These are phyloP conservation scores for Solanum chacoense DNA, from an alignment of 305 asterid genomes.

Conservation along the genomic window DNA sequence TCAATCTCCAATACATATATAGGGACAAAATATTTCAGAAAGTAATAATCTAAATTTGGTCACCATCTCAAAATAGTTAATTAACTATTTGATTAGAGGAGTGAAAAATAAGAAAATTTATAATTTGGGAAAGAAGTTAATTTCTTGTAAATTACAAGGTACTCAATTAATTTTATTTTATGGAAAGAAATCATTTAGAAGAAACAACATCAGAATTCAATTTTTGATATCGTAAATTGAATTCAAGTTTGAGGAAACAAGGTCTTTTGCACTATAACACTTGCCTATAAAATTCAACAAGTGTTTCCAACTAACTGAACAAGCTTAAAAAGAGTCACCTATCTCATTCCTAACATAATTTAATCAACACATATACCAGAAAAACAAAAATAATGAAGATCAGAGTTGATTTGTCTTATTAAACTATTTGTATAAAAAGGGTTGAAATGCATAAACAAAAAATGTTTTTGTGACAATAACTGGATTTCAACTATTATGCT, in stretches of 20 bases:
- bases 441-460: background rate
- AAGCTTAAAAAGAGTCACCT: background rate
- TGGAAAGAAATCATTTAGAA: no score
- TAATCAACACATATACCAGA: background rate
- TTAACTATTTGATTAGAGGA: background rate
- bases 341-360: background rate
- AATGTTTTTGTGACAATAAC: background rate
- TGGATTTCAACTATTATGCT: background rate
- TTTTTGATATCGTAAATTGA: background rate
- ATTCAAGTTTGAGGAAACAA: background rate
- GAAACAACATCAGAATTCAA: background rate
- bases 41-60: background rate
- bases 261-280: background rate
- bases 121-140: background rate
- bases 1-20: background rate
- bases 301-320: background rate
- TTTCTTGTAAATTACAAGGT: background rate
- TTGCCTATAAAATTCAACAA: background rate
- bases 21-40: background rate
- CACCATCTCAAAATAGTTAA: background rate
- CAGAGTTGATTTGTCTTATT: background rate
- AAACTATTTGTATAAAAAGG: background rate
- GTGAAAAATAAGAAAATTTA: no score
- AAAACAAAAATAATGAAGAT: background rate
- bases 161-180: background rate